Evolutionary conservation across 805 yeast genomes (phyloP), one percentile per base, ranked within the genome.

Genomic region (Ogataea dorogensis): DNA sequence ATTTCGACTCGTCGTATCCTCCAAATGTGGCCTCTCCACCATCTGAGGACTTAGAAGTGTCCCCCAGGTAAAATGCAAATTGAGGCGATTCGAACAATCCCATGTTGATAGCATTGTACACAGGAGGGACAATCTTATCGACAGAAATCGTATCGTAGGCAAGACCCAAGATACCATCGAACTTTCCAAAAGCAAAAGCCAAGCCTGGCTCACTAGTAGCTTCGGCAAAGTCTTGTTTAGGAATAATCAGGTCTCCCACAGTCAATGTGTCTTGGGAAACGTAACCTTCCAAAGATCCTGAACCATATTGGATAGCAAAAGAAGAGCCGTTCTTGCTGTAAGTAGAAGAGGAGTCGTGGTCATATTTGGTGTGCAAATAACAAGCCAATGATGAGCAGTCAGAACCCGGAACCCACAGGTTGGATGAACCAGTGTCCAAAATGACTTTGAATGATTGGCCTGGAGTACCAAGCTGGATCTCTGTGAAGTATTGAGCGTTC

Each of bases 161-260:
- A 51, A 93, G 77, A 49, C 98, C 98, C 46, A 93, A 71, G 50
- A 93, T 89, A 68, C 98, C 98, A 62, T 93, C 98, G 61, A 93
- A 93, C 68, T 93, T 91, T 64, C 96, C 98, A 65, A 93, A 93
- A 34, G 98, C 98, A 68, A 93, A 93, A 0, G 97, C 93, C 50
- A 93, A 75, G 39, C 98, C 98, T 27, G 98, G 98, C 71, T 93
- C 98, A 53, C 78, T 77, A 41, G 98, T 93, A 46, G 96, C 91
- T 73, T 93, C 98, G 43, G 95, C 98, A 59, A 93, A 93, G 61
- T 82, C 95, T 70, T 91, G 98, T 48, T 81, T 68, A 49, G 88
- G 83, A 57, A 93, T 89, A 38, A 70, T 65, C 67, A 93, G 77
- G 57, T 81, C 93, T 42, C 97, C 98, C 47, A 93, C 67, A 43